These are phyloP conservation scores for Bipolaris victoriae DNA, from an alignment of 2,329 filamentous ascomycete genomes.

Conservation along the genomic window DNA sequence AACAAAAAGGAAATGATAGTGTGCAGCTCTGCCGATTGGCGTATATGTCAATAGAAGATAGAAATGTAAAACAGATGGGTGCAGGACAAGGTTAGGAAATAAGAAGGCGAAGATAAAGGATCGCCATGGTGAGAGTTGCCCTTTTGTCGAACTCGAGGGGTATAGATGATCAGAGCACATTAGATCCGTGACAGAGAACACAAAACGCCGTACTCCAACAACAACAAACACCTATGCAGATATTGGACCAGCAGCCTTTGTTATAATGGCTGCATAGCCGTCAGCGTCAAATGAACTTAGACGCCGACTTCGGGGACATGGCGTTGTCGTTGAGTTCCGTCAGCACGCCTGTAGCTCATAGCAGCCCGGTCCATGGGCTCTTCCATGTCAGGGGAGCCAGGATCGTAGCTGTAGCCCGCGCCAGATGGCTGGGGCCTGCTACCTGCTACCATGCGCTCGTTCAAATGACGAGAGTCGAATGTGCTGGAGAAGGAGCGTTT, in stretches of 20 bases:
- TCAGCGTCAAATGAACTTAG: conserved; percentile 21
- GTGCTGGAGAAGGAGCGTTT: conserved; percentile 56
- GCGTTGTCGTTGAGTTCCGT: conserved; percentile 51
- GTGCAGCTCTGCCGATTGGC: conserved; percentile 7
- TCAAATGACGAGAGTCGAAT: conserved; percentile 53
- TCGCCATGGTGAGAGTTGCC: conserved; percentile 19
- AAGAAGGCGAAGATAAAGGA: background rate
- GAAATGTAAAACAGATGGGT: background rate
- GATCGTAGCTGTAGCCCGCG: conserved; percentile 42
- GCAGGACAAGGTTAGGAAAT: background rate
- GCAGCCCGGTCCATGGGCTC: conserved; percentile 47
- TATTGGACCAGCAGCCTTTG: background rate
- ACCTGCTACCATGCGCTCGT: conserved; percentile 53
- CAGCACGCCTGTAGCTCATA: conserved; percentile 57
- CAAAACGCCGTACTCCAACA: conserved; percentile 25
- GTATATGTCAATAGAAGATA: conserved; percentile 3
- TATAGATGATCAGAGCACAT: conserved; percentile 27
- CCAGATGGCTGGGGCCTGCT: conserved; percentile 49
- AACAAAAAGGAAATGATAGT: conserved; percentile 1
- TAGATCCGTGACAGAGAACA: conserved; percentile 18
- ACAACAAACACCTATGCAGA: conserved; percentile 5
- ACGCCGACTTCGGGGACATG: conserved; percentile 45
- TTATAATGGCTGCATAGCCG: conserved; percentile 8
- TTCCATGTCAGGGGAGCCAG: conserved; percentile 49
- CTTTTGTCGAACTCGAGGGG: conserved; percentile 24